Conservation (phyloP, 2,329 filamentous ascomycete genomes). For the Xylariaceae sp. region DNA sequence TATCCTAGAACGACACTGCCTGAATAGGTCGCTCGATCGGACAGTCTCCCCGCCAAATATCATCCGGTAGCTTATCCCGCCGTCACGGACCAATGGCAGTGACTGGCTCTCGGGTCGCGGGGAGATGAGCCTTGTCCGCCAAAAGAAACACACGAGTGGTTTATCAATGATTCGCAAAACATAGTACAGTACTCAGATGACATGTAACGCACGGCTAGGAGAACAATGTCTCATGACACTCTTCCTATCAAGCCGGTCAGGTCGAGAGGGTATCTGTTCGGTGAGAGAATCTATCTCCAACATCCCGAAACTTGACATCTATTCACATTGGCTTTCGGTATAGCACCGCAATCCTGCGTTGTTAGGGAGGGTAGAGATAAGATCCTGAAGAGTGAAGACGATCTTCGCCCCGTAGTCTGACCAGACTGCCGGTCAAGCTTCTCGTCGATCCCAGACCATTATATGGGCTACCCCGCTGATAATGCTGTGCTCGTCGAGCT, state of each 20-base stretch:
- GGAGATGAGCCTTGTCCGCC: neutral
- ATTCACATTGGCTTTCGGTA: too few relatives aligned
- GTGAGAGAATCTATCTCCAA: too few relatives aligned
- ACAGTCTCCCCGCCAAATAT: neutral
- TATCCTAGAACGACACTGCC: constrained; percentile 4
- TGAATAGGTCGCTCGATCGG: neutral
- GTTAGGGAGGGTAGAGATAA: too few relatives aligned
- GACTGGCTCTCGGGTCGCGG: constrained; percentile 1
- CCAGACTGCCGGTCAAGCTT: neutral
- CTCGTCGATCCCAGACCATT: too few relatives aligned
- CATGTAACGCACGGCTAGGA: neutral
- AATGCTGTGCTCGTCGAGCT: constrained; percentile 7
- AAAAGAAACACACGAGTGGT: constrained; percentile 6
- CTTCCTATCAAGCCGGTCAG: neutral
- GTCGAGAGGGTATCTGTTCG: neutral
- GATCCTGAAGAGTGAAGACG: too few relatives aligned
- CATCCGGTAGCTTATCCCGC: too few relatives aligned
- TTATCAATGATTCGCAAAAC: neutral
- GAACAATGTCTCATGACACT: neutral
- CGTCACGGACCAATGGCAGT: neutral
- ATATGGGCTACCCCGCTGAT: constrained; percentile 5
- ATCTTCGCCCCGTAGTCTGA: neutral
- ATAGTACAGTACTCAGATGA: neutral
- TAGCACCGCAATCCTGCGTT: too few relatives aligned
- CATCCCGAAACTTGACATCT: too few relatives aligned